Conservation (phyloP, 2,329 filamentous ascomycete genomes). For the Fusarium sp. region DNA sequence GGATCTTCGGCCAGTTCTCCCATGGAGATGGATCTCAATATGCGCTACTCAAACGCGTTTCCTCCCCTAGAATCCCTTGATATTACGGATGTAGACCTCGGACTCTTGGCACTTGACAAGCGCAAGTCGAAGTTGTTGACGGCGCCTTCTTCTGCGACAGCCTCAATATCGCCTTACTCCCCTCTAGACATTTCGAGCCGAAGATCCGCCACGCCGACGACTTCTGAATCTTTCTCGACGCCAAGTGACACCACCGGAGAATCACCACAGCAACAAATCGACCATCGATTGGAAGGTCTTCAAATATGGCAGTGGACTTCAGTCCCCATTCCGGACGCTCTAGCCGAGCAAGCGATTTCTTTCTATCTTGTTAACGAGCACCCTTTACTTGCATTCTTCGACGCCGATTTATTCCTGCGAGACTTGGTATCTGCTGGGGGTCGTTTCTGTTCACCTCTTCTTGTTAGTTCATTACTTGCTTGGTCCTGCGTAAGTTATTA, state of each 20-base stretch:
- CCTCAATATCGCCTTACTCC: rapidly evolving
- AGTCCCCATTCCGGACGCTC: neutral
- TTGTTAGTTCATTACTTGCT: conserved; percentile 20
- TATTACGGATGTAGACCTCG: conserved; percentile 3
- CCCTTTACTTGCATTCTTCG: conserved; percentile 14
- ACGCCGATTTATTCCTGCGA: conserved; percentile 5
- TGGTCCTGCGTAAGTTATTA: conserved; percentile 16
- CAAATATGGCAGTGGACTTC: conserved; percentile 26
- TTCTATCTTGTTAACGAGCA: conserved; percentile 20
- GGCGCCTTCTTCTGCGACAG: neutral
- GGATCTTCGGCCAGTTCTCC: neutral
- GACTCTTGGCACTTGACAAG: neutral
- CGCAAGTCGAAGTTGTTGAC: neutral
- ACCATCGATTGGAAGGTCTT: neutral
- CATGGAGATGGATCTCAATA: conserved; percentile 12
- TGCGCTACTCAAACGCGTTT: conserved; percentile 3
- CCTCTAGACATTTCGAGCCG: neutral
- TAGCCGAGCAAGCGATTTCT: conserved; percentile 10
- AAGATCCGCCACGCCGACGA: neutral
- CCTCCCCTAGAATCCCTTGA: neutral
- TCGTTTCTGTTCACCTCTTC: conserved; percentile 14
- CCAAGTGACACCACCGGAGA: neutral
- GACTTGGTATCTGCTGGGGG: neutral
- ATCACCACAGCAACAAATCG: neutral
- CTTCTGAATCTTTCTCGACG: neutral